These are phyloP conservation scores for Botrytis sinoallii DNA, from an alignment of 2,329 filamentous ascomycete species.

Conservation along the genomic window DNA sequence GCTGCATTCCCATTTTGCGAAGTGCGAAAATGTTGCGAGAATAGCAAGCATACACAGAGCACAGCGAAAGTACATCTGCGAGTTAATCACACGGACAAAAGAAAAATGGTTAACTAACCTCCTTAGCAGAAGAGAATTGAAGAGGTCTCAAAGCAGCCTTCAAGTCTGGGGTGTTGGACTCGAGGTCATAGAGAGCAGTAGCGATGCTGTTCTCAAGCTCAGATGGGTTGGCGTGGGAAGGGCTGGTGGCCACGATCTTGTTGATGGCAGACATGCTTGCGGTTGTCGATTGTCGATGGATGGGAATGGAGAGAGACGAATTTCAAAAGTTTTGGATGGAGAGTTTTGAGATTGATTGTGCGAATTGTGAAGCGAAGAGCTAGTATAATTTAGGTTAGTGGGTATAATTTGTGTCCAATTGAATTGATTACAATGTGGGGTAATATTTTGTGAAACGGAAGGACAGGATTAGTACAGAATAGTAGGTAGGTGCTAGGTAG, in stretches of 20 bases:
- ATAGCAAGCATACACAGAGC: neutral
- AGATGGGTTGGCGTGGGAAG: constrained; percentile 90
- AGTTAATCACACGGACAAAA: neutral
- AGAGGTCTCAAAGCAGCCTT: constrained; percentile 93
- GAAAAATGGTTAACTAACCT: constrained; percentile 68
- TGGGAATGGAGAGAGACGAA: constrained; percentile 14
- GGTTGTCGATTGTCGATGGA: constrained; percentile 29
- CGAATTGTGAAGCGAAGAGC: constrained; percentile 9
- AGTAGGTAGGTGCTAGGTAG: no score
- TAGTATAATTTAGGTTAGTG: neutral
- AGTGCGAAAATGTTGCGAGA: neutral
- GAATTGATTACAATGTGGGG: neutral
- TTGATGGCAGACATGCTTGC: constrained; percentile 73
- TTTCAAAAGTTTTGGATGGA: constrained; percentile 6
- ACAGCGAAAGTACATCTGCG: neutral
- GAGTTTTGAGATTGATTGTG: constrained; percentile 11
- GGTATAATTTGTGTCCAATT: neutral
- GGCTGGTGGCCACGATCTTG: constrained; percentile 98
- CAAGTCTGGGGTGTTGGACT: constrained; percentile 98
- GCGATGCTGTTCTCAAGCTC: constrained; percentile 98
- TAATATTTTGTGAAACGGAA: neutral
- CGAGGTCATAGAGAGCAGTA: constrained; percentile 95
- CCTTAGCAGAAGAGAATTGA: constrained; percentile 97
- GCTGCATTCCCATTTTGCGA: constrained; percentile 19
- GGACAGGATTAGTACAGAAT: no score